These are phyloP conservation scores for Bondarzewia mesenterica DNA, from an alignment of 1,284 basidiomycete species.

Conservation along the genomic window DNA sequence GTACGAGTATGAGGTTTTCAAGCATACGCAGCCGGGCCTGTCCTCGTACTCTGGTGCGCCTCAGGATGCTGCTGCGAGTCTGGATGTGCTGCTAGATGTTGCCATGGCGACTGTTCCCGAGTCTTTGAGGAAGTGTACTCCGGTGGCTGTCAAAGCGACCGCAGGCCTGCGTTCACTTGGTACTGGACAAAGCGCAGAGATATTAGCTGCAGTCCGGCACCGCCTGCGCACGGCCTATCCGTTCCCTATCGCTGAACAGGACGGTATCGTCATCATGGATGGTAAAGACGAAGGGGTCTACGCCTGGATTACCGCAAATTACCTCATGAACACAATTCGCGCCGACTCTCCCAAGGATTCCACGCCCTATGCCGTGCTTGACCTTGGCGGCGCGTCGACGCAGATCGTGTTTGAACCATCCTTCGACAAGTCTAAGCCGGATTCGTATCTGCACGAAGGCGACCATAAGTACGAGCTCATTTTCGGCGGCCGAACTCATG, in stretches of 20 bases:
- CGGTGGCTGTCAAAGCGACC: conserved; percentile 92
- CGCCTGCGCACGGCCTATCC: conserved; percentile 64
- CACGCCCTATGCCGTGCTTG: conserved; percentile 86
- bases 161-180: conserved; percentile 84
- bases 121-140: conserved; percentile 67
- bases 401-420: conserved; percentile 96
- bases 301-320: conserved; percentile 98
- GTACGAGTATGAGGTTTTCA: conserved; percentile 94
- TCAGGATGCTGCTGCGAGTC: conserved; percentile 66
- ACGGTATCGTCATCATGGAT: conserved; percentile 67
- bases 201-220: conserved; percentile 70
- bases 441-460: conserved; percentile 62
- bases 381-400: conserved; percentile 94
- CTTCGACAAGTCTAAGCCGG: conserved; percentile 39
- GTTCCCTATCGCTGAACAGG: conserved; percentile 52
- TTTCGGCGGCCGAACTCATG: conserved; percentile 66
- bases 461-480: conserved; percentile 90
- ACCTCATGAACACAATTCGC: conserved; percentile 73
- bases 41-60: conserved; percentile 59
- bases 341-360: conserved; percentile 38
- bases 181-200: conserved; percentile 57
- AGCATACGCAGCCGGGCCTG: conserved; percentile 76
- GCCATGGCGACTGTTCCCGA: conserved; percentile 76
- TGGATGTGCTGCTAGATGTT: conserved; percentile 78
- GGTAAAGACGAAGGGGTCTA: conserved; percentile 96